Conservation (phyloP, 352 stramenopile genomes). For the Phytophthora citrophthora region DNA sequence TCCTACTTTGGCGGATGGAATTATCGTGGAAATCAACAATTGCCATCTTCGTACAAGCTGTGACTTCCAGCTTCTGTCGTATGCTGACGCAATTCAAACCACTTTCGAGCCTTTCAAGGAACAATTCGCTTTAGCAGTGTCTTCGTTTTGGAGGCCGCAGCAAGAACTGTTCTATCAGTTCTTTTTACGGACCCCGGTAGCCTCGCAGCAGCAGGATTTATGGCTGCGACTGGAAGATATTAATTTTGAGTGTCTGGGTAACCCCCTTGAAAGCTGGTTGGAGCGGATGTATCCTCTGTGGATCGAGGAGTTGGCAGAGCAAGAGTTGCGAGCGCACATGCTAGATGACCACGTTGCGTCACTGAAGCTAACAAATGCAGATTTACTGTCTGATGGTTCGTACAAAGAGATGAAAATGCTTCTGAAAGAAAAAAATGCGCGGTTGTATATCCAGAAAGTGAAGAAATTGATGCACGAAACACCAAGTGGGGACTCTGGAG, state of each 20-base stretch:
- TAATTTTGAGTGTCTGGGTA: constrained; percentile 51
- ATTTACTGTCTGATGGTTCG: constrained; percentile 43
- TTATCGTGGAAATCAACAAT: constrained; percentile 62
- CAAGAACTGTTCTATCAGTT: constrained; percentile 65
- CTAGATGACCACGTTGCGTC: constrained; percentile 67
- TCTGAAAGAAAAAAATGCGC: constrained; percentile 63
- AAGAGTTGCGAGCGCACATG: constrained; percentile 64
- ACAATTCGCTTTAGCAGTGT: constrained; percentile 28
- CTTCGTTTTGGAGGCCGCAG: constrained; percentile 66
- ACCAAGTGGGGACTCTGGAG: constrained; percentile 5
- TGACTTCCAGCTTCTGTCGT: constrained; percentile 43
- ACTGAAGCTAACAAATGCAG: constrained; percentile 62
- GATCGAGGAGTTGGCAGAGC: constrained; percentile 72
- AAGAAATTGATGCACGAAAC: constrained; percentile 36
- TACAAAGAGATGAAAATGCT: constrained; percentile 56
- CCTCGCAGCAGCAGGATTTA: constrained; percentile 37
- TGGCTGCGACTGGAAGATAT: constrained; percentile 63
- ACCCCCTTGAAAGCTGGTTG: constrained; percentile 70
- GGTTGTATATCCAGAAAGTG: constrained; percentile 65
- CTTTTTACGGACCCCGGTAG: constrained; percentile 55
- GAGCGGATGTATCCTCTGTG: constrained; percentile 74
- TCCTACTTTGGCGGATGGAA: constrained; percentile 44
- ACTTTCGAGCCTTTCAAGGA: constrained; percentile 42
- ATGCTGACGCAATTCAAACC: constrained; percentile 34
- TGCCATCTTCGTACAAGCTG: constrained; percentile 44